Evolutionary conservation across 208 protist species (phyloP).

Genomic region (Leptomonas pyrrhocoris): DNA sequence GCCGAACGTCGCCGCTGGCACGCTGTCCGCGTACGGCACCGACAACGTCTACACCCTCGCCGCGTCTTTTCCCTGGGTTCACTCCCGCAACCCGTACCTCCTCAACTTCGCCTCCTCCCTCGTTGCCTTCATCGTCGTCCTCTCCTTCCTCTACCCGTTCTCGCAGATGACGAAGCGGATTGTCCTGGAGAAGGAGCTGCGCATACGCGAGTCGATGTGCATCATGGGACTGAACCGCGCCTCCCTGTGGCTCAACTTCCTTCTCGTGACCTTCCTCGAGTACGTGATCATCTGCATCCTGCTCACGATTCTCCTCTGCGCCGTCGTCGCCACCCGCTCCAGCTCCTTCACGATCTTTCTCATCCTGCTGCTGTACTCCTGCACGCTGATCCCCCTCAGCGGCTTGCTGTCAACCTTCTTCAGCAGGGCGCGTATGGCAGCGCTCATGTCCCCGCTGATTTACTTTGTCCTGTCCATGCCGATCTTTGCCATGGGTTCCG

Average conservation of each 20-base stretch:
- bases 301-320: slow-evolving; percentile 48
- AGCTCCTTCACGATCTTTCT: slow-evolving; percentile 60
- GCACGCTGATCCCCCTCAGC: slow-evolving; percentile 54
- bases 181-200: slow-evolving; percentile 88
- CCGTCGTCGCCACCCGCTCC: slow-evolving; percentile 45
- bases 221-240: slow-evolving; percentile 83
- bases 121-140: slow-evolving; percentile 61
- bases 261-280: slow-evolving; percentile 58
- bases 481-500: slow-evolving; percentile 58
- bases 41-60: slow-evolving; percentile 33
- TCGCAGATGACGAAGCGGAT: slow-evolving; percentile 77
- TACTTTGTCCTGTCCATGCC: slow-evolving; percentile 68
- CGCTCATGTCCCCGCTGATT: slow-evolving; percentile 67
- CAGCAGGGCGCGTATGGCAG: slow-evolving; percentile 64
- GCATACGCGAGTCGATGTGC: slow-evolving; percentile 82
- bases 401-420: slow-evolving; percentile 71
- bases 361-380: slow-evolving; percentile 51
- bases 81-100: slow-evolving; percentile 33
- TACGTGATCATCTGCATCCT: slow-evolving; percentile 66
- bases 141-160: slow-evolving; percentile 79
- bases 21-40: slow-evolving; percentile 14
- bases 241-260: slow-evolving; percentile 60
- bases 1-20: slow-evolving; percentile 12
- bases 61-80: slow-evolving; percentile 29
- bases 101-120: slow-evolving; percentile 46